Evolutionary conservation across 1,139 yeast genomes (phyloP).

Genomic region (Geotrichum citri-aurantii): DNA sequence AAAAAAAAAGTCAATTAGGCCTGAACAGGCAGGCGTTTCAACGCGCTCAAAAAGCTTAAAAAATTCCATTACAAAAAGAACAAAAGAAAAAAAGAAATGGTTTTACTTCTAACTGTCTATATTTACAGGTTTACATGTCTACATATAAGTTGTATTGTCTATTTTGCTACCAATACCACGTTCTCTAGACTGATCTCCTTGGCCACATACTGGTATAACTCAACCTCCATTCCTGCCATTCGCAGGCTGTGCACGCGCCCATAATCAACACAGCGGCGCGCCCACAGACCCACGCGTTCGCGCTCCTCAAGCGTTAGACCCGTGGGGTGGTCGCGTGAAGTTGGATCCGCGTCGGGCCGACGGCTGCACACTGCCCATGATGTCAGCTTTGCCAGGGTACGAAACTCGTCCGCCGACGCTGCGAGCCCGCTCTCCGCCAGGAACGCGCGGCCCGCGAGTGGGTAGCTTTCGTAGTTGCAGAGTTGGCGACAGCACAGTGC

Average conservation of each 20-base stretch:
- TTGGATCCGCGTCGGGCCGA: conserved; percentile 29
- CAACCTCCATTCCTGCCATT: conserved; percentile 36
- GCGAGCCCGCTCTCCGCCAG: conserved; percentile 29
- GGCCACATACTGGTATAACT: conserved; percentile 55
- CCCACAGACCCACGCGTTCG: conserved; percentile 54
- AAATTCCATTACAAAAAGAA: background rate
- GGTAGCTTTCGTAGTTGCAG: conserved; percentile 58
- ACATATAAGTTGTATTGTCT: background rate
- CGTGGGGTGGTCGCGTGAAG: conserved; percentile 36
- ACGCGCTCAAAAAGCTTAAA: background rate
- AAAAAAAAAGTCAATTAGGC: background rate
- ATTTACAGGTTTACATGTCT: background rate
- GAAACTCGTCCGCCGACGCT: conserved; percentile 40
- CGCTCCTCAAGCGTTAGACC: conserved; percentile 45
- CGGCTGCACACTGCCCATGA: conserved; percentile 86
- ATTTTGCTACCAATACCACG: conserved; percentile 46
- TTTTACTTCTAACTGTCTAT: background rate
- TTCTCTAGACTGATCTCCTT: conserved; percentile 63
- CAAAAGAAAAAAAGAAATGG: background rate
- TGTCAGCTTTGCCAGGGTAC: conserved; percentile 54
- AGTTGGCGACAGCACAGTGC: conserved; percentile 96
- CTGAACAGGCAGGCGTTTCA: background rate
- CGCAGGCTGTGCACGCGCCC: conserved; percentile 49
- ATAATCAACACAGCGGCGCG: conserved; percentile 65
- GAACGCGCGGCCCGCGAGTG: conserved; percentile 38